phyloP scores from a whole-genome alignment of 768 basidiomycete species.

The Mrakia hoshinonis region DNA sequence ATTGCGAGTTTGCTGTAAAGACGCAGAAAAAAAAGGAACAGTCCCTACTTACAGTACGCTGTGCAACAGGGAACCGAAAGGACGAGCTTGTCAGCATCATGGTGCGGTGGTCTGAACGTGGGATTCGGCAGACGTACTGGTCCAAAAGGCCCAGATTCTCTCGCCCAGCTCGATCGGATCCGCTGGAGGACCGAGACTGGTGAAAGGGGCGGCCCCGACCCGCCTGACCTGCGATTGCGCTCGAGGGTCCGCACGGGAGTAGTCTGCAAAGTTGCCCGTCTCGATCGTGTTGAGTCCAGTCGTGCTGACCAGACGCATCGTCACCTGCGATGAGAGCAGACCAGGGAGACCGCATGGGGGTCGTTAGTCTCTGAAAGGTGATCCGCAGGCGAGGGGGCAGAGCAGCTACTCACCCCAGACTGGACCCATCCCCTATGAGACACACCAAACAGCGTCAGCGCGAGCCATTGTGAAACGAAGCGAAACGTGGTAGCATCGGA shows the following conservation, averaged over 20 bases:
- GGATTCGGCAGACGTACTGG: no score
- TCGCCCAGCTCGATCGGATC: background rate
- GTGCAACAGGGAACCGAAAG: no score
- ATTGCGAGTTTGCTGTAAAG: no score
- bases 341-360: no score
- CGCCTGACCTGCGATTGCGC: background rate
- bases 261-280: background rate
- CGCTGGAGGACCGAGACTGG: background rate
- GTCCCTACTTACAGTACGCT: background rate
- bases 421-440: conserved; percentile 5
- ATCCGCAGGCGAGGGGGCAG: background rate
- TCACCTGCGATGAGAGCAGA: background rate
- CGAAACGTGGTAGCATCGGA: background rate
- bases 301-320: background rate
- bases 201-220: background rate
- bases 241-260: background rate
- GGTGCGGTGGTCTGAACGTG: no score
- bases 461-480: background rate
- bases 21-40: background rate
- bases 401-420: background rate
- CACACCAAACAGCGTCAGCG: background rate
- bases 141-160: conserved; percentile 2
- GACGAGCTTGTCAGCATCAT: no score
- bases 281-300: background rate
- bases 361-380: no score